phyloP scores from a whole-genome alignment of 2,329 filamentous ascomycete genomes.

The Hirsutella minnesotensis region DNA sequence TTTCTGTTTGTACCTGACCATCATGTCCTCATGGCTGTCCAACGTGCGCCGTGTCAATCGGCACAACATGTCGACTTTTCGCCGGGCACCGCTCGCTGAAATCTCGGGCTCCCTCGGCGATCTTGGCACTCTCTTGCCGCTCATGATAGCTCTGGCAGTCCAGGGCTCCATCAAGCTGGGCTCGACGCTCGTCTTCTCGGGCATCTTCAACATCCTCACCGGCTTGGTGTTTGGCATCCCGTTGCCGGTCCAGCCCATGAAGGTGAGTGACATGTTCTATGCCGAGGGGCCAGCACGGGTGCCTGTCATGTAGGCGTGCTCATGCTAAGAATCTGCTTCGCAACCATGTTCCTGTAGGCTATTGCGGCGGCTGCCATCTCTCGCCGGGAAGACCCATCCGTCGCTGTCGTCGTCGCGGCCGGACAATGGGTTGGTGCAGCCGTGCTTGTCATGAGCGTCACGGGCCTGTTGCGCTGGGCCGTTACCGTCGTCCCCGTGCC shows the following conservation, averaged over 20 bases:
- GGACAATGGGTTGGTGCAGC: conserved; percentile 59
- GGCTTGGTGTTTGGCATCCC: conserved; percentile 79
- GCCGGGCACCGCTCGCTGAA: conserved; percentile 46
- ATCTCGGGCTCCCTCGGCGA: conserved; percentile 82
- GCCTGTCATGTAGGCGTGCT: too few relatives aligned
- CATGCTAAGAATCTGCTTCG: not conserved
- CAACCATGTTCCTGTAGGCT: conserved; percentile 34
- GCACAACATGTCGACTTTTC: conserved; percentile 38
- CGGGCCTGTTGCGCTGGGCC: conserved; percentile 65
- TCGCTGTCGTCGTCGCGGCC: conserved; percentile 63
- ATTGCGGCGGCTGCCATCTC: conserved; percentile 85
- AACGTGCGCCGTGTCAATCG: conserved; percentile 22
- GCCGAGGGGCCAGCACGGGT: too few relatives aligned
- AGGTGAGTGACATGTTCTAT: conserved; percentile 28
- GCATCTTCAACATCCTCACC: conserved; percentile 74
- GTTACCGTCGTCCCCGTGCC: conserved; percentile 68
- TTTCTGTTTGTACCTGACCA: too few relatives aligned
- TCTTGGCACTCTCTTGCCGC: conserved; percentile 76
- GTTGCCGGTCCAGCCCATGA: conserved; percentile 82
- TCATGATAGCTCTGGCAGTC: conserved; percentile 75
- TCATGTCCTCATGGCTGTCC: conserved; percentile 15
- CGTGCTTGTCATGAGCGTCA: conserved; percentile 66
- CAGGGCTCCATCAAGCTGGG: conserved; percentile 71
- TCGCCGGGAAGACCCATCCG: conserved; percentile 38
- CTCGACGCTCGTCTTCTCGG: conserved; percentile 78